Evolutionary conservation across 768 basidiomycete species (phyloP), one percentile per base, ranked within the genome.

Genomic region (Hemileccinum impolitum): DNA sequence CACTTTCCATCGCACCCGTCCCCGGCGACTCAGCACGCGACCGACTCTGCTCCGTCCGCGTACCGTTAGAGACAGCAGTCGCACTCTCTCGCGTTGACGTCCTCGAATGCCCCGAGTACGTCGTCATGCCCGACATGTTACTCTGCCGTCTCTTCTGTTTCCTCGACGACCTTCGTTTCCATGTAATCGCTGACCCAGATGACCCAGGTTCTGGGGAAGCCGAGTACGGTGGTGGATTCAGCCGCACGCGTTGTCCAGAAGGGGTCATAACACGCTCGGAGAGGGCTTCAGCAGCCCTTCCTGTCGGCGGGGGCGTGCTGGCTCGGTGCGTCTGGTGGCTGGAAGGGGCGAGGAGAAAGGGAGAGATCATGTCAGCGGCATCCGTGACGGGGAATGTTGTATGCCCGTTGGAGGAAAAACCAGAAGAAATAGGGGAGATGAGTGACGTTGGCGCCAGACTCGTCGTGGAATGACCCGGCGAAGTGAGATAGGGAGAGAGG

Each of bases 141-240:
- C 25, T 23, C 14, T 48, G 26, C 7, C 26, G 47, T 10, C 19
- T 47, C 43, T 37, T 42, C 2, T 46, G 13, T 23, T 45, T 50
- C 32, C 25, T 31, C 19, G 57, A 50, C 2, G n/a, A 4, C 23
- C 30, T 43, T 38, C 32, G 52, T 14, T 21, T 11, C 28, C n/a
- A 23, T 6, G 31, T 14, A 11, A 4, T 21, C 15, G 15, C 23
- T 21, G 9, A 36, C 21, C 1, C 31, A 19, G 48, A 46, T 4
- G 46, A 2, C 13, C 35, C 25, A 6, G 35, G 23, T 11, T 39
- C 52, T 6, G 12, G 26, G 1, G 55, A 43, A 11, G 49, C 47
- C 23, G 58, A 49, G 34, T 66, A 66, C 6, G 65, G 50, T 3
- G 66, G 65, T 14, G 66, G 65, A 36, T 66, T 66, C 47, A 66